phyloP scores from a whole-genome alignment of 192 early-diverging fungal species.

The Thamnidium elegans region DNA sequence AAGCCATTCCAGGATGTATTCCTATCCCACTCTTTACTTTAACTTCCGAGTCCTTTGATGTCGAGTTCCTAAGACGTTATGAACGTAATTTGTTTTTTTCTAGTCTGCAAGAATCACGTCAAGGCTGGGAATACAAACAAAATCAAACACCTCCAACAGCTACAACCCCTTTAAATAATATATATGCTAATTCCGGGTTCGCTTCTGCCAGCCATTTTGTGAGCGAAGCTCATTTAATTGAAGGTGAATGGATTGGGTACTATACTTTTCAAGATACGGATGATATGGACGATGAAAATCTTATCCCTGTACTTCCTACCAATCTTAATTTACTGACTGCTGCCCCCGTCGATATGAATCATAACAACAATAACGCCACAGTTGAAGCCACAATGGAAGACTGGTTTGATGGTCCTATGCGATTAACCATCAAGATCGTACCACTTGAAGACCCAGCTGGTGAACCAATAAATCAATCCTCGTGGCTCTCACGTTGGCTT shows the following conservation, averaged over 20 bases:
- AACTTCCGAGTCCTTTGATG: conserved; percentile 28
- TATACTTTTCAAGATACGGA: conserved; percentile 34
- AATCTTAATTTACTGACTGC: too few relatives aligned
- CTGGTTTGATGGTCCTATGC: conserved; percentile 40
- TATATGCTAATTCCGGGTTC: conserved; percentile 28
- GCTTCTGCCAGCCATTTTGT: conserved; percentile 24
- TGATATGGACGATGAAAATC: background rate
- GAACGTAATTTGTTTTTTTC: conserved; percentile 25
- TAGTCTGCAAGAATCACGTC: background rate
- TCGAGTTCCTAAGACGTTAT: conserved; percentile 35
- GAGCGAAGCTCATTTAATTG: conserved; percentile 33
- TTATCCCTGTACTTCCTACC: background rate
- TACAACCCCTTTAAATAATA: conserved; percentile 8
- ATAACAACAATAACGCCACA: background rate
- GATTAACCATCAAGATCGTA: conserved; percentile 27
- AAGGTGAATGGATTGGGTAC: conserved; percentile 44
- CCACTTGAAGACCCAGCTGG: conserved; percentile 23
- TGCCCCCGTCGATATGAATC: background rate
- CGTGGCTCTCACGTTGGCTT: conserved; percentile 16
- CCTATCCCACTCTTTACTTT: conserved; percentile 30
- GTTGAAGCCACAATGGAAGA: conserved; percentile 13
- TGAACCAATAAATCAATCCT: background rate
- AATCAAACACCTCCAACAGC: background rate
- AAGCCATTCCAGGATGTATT: conserved; percentile 27
- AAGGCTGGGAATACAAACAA: conserved; percentile 10